A percentile compares a stretch with the other conserved stretches of the same genome.
Evolutionary conservation across 768 basidiomycete species (phyloP).

Genomic region (Termitomyces heimii): DNA sequence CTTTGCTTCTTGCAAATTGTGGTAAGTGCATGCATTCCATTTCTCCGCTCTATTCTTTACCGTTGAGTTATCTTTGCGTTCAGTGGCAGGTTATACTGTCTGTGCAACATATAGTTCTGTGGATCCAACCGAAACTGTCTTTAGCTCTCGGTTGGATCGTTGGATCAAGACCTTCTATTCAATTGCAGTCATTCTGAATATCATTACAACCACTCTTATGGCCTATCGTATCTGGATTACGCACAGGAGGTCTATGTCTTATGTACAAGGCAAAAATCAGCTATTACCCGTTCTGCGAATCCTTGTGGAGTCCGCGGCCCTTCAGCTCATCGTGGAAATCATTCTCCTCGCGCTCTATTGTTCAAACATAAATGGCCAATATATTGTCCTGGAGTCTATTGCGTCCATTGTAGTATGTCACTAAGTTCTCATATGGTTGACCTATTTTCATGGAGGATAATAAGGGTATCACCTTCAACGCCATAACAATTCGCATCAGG

Average conservation of each 20-base stretch:
- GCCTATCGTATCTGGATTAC: conserved; percentile 4
- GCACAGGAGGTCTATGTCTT: not conserved
- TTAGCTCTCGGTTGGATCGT: conserved; percentile 1
- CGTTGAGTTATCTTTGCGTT: not conserved
- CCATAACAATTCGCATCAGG: conserved; percentile 7
- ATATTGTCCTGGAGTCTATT: conserved; percentile 7
- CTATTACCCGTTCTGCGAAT: conserved; percentile 4
- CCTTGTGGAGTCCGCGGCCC: conserved; percentile 7
- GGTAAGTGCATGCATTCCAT: not conserved
- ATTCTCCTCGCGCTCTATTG: conserved; percentile 8
- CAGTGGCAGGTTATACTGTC: conserved; percentile 9
- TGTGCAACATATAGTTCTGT: conserved; percentile 5
- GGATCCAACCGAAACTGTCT: conserved; percentile 7
- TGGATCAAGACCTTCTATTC: conserved; percentile 9
- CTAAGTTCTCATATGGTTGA: too few relatives aligned
- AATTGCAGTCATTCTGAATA: conserved; percentile 4
- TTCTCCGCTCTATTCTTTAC: not conserved
- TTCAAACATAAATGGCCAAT: conserved; percentile 6
- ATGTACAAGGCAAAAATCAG: not conserved
- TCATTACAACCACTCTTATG: conserved; percentile 8
- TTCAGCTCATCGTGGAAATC: conserved; percentile 7
- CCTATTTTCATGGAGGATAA: not conserved
- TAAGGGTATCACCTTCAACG: conserved; percentile 9
- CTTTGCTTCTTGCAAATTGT: conserved; percentile 2
- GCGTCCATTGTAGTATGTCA: conserved; percentile 5